phyloP scores from a whole-genome alignment of 768 basidiomycete genomes.

The Mycena floridula region DNA sequence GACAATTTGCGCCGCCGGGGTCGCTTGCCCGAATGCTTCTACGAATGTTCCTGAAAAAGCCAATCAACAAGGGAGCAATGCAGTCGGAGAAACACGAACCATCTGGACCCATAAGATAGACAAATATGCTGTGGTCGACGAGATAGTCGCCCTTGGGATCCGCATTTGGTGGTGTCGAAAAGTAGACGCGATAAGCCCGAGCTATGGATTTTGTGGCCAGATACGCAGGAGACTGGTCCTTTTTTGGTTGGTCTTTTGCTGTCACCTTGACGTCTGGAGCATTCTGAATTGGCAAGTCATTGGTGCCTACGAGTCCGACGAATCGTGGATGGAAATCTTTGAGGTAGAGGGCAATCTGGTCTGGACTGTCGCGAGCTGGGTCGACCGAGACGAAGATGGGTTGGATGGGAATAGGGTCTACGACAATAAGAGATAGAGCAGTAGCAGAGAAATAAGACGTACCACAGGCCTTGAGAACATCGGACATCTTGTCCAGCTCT shows the following conservation, averaged over 20 bases:
- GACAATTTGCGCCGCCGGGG: constrained; percentile 61
- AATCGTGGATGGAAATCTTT: constrained; percentile 90
- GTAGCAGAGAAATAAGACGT: constrained; percentile 17
- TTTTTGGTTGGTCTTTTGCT: no score
- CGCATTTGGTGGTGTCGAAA: constrained; percentile 89
- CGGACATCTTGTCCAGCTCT: constrained; percentile 92
- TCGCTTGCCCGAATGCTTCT: constrained; percentile 91
- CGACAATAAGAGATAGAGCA: neutral
- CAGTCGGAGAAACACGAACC: no score
- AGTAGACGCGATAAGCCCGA: constrained; percentile 96
- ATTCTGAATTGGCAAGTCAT: no score
- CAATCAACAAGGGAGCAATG: no score
- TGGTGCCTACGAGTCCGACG: constrained; percentile 82
- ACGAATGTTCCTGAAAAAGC: no score
- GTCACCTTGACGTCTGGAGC: no score
- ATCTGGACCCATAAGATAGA: constrained; percentile 95
- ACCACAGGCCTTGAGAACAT: constrained; percentile 70
- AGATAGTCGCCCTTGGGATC: constrained; percentile 91
- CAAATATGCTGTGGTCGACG: constrained; percentile 95
- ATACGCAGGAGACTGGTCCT: no score
- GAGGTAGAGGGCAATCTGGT: constrained; percentile 58
- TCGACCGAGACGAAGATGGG: constrained; percentile 97
- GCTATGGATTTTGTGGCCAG: constrained; percentile 79
- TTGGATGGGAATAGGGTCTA: constrained; percentile 53
- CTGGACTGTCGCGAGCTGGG: constrained; percentile 78